Evolutionary conservation across 345 rosid species (phyloP).

Genomic region (Eucalyptus cloeziana): DNA sequence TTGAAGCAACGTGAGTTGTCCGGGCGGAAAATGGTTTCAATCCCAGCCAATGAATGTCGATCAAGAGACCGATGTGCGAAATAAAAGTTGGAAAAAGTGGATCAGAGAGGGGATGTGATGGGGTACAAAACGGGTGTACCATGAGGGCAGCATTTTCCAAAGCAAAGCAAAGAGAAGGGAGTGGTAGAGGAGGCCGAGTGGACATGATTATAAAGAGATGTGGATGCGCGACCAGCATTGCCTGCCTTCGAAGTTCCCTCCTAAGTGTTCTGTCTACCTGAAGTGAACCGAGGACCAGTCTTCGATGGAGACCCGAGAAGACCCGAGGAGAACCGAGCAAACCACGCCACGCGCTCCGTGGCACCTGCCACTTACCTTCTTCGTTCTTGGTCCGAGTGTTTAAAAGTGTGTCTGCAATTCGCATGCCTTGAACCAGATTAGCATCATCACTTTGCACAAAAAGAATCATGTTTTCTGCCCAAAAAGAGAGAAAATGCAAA

Average conservation of each 20-base stretch:
- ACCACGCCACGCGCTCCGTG: not conserved
- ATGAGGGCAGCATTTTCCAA: not conserved
- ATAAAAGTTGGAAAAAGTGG: not conserved
- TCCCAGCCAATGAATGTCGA: not conserved
- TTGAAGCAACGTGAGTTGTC: not conserved
- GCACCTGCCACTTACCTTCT: not conserved
- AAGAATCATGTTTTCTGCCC: not conserved
- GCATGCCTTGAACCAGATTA: not conserved
- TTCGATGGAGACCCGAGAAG: not conserved
- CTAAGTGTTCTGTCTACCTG: not conserved
- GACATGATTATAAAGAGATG: not conserved
- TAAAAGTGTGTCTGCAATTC: not conserved
- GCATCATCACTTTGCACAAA: not conserved
- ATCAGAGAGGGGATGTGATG: not conserved
- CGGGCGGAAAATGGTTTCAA: not conserved
- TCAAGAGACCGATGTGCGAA: not conserved
- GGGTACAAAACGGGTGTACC: not conserved
- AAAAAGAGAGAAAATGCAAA: fast-evolving
- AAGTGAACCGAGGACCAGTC: not conserved
- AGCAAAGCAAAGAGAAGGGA: not conserved
- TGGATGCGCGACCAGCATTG: not conserved
- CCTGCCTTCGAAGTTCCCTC: not conserved
- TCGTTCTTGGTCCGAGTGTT: not conserved
- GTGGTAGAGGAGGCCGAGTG: not conserved
- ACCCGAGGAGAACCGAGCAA: not conserved